Base-by-base conservation (phyloP, 2,329 filamentous ascomycete species). In the Ascochyta viciae-villosae region DNA sequence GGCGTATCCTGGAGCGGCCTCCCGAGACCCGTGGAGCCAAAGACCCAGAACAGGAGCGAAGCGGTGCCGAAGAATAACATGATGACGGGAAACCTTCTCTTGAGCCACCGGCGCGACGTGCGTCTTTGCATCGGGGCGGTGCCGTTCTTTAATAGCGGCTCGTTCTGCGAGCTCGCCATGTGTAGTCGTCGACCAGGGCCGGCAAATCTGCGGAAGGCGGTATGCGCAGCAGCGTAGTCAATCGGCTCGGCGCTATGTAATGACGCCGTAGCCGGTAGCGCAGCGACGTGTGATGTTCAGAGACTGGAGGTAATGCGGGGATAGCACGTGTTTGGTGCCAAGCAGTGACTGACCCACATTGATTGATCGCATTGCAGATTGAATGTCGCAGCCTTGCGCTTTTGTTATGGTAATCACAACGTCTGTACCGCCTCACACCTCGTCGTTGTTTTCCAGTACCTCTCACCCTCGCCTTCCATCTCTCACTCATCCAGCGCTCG, bases 21-120 rank as follows among this genome's bases (percentile, higher is more conserved):
- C 12, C 51, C 39, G 9, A 52, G 40, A 37, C 26, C 45, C 4
- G 52, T 34, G 4, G 63, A 56, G 27, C 63, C 65, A 54, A 64
- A 68, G 16, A 63, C 61, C 58, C 61, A 66, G 35, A 67, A 67
- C 13, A 71, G 48, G 27, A 69, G 35, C 19, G 63, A 54, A 27
- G 57, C 57, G 15, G 60, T 66, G 19, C 49, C 43, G 22, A 61
- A 47, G 27, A 69, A 71, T 39, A 67, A 55, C 56, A 65, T 65
- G 43, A 64, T 61, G 31, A 62, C 38, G 6, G 52, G 35, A 34
- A 65, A 33, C 27, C 62, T 57, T 39, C 57, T 54, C 52, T 61
- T 63, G 31, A 65, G 45, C 59, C 62, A 67, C 45, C 58, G 52
- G 19, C 38, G 33, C 41, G 66, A 52, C 39, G 58, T 39, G 41